These are phyloP conservation scores for Mycena polygramma DNA, from an alignment of 768 basidiomycete genomes.

Conservation along the genomic window DNA sequence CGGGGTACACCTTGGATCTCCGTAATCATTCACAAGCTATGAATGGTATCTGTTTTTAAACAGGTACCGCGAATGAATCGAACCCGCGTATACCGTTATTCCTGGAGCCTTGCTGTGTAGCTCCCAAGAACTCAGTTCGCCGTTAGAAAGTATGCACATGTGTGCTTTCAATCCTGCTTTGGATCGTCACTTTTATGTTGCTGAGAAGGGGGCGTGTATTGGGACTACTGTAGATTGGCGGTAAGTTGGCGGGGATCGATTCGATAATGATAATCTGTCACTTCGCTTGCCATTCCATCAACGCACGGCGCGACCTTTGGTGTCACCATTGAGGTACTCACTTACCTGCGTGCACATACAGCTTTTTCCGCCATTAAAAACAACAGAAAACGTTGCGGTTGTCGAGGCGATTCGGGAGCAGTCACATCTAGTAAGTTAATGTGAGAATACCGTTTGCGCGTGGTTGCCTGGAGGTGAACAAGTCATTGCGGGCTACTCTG, in stretches of 20 bases:
- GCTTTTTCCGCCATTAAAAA: conserved; percentile 1
- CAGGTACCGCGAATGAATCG: too few species aligned
- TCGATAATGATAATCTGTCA: neutral
- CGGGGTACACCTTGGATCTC: neutral
- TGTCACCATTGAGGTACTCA: neutral
- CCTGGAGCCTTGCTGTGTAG: too few species aligned
- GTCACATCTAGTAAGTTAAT: neutral
- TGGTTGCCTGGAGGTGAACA: neutral
- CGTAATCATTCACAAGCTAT: neutral
- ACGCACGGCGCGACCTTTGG: neutral
- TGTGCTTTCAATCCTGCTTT: too few species aligned
- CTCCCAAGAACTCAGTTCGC: too few species aligned
- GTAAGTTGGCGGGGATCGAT: too few species aligned
- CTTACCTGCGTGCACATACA: neutral
- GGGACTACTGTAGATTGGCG: too few species aligned
- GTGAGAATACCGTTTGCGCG: neutral
- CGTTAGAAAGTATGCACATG: too few species aligned
- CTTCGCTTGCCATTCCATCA: conserved; percentile 1
- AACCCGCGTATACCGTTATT: too few species aligned
- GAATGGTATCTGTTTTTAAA: neutral
- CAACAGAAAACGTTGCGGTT: neutral
- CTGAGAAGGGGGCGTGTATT: too few species aligned
- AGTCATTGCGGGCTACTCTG: too few species aligned
- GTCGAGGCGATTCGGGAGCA: neutral
- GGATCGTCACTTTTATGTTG: too few species aligned